Percentiles rank a stretch among this genome's conserved stretches.
Evolutionary conservation across 1,284 basidiomycete species (phyloP).

Genomic region (Apiotrichum veenhuisii): DNA sequence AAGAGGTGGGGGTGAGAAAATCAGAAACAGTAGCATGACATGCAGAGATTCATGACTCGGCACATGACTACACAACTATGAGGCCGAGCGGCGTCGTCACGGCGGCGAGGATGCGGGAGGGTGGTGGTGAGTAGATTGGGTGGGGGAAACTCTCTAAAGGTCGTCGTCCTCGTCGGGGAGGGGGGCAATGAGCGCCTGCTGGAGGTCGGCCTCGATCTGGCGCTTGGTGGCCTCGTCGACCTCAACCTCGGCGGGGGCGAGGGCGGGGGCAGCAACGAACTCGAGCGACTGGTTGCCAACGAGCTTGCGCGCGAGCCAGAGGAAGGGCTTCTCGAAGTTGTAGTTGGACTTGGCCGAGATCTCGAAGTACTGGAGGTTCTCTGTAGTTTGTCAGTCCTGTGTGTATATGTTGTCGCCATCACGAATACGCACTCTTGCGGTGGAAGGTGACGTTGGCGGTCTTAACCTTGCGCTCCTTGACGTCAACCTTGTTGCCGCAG

Average conservation of each 20-base stretch:
- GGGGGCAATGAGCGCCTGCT: slow-evolving; percentile 54
- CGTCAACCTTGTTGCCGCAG: slow-evolving; percentile 99
- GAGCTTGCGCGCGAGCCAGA: slow-evolving; percentile 97
- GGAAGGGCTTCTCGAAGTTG: slow-evolving; percentile 99
- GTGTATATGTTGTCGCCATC: too few relatives aligned
- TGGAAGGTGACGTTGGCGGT: slow-evolving; percentile 98
- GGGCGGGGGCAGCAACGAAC: slow-evolving; percentile 93
- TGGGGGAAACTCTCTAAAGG: slow-evolving; percentile 27
- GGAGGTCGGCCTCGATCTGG: slow-evolving; percentile 76
- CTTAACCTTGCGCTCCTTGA: slow-evolving; percentile 99
- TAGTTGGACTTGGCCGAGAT: slow-evolving; percentile 99
- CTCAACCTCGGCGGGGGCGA: slow-evolving; percentile 88
- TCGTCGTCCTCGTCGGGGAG: slow-evolving; percentile 52
- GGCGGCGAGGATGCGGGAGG: slow-evolving; percentile 1
- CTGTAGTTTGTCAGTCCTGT: slow-evolving; percentile 25
- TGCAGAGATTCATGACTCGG: slow-evolving; percentile 27
- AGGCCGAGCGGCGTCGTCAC: slow-evolving; percentile 5
- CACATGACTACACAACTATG: slow-evolving; percentile 16
- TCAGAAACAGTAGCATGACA: slow-evolving; percentile 10
- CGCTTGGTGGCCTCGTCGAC: slow-evolving; percentile 74
- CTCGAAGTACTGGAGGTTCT: slow-evolving; percentile 99
- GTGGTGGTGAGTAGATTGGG: neutral
- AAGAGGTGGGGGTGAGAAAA: neutral
- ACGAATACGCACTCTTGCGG: slow-evolving; percentile 84
- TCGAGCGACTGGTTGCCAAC: slow-evolving; percentile 88